phyloP scores from a whole-genome alignment of 75 land plant genomes.

The Cunninghamia lanceolata region DNA sequence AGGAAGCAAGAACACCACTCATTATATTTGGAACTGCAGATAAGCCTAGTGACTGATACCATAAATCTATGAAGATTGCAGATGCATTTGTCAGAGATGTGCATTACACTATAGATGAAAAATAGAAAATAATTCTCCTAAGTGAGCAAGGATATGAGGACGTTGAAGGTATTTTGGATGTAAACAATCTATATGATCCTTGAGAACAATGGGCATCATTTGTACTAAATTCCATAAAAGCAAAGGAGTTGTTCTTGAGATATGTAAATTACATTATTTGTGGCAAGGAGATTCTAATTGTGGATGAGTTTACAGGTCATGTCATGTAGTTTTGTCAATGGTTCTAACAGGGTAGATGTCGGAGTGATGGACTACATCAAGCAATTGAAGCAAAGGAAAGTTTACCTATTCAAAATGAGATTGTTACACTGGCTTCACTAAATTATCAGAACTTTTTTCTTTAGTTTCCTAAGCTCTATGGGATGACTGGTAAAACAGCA shows the following conservation, averaged over 20 bases:
- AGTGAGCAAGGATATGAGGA: slow-evolving; percentile 98
- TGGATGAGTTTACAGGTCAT: slow-evolving; percentile 98
- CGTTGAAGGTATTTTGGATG: slow-evolving; percentile 87
- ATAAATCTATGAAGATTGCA: slow-evolving; percentile 95
- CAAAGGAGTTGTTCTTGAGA: slow-evolving; percentile 91
- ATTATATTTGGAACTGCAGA: slow-evolving; percentile 99
- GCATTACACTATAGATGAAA: slow-evolving; percentile 99
- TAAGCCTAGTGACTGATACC: slow-evolving; percentile 96
- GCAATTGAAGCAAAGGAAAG: slow-evolving; percentile 92
- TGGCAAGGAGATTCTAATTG: slow-evolving; percentile 90
- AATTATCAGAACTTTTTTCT: slow-evolving; percentile 99
- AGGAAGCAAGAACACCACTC: slow-evolving; percentile 99
- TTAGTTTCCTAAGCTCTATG: slow-evolving; percentile 98
- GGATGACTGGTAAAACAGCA: slow-evolving; percentile 99
- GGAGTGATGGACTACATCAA: too few relatives aligned
- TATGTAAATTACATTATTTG: slow-evolving; percentile 97
- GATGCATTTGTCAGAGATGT: slow-evolving; percentile 86
- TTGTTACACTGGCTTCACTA: slow-evolving; percentile 87
- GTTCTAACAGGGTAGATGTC: too few relatives aligned
- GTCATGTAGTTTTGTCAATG: slow-evolving; percentile 66
- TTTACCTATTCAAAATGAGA: slow-evolving; percentile 81
- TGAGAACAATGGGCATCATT: slow-evolving; percentile 99
- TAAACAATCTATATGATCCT: slow-evolving; percentile 95
- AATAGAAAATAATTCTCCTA: slow-evolving; percentile 85
- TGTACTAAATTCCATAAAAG: slow-evolving; percentile 89